phyloP scores from a whole-genome alignment of 2,329 filamentous ascomycete species.

The Exophiala spinifera region DNA sequence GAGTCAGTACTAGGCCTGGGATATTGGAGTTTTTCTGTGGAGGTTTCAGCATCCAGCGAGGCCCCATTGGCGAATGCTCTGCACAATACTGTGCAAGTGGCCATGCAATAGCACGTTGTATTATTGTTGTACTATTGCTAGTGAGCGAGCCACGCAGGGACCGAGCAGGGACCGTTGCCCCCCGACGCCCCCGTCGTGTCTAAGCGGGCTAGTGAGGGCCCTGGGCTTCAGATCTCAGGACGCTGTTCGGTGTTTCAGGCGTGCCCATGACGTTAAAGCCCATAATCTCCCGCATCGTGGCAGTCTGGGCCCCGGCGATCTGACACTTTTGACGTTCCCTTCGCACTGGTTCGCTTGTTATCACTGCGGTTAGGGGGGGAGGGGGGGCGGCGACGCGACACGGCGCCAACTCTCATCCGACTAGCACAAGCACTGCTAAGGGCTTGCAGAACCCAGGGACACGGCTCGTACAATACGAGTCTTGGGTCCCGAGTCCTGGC shows the following conservation, averaged over 20 bases:
- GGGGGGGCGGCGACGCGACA: neutral
- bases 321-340: neutral
- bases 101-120: no score
- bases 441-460: no score
- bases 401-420: no score
- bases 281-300: neutral
- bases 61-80: neutral
- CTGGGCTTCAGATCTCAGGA: neutral
- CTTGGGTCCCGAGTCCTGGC: neutral
- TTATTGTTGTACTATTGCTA: no score
- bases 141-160: neutral
- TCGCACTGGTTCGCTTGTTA: neutral
- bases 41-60: neutral
- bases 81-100: no score
- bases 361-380: no score
- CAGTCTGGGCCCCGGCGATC: neutral
- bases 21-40: neutral
- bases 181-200: neutral
- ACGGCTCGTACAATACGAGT: no score
- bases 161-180: conserved; percentile 1
- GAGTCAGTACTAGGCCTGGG: no score
- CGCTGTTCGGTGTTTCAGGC: conserved; percentile 1
- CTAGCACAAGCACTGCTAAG: no score
- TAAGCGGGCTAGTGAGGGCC: neutral
- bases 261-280: neutral